phyloP scores from a whole-genome alignment of 148 eudicot species.

The Salicornia ramosissima region DNA sequence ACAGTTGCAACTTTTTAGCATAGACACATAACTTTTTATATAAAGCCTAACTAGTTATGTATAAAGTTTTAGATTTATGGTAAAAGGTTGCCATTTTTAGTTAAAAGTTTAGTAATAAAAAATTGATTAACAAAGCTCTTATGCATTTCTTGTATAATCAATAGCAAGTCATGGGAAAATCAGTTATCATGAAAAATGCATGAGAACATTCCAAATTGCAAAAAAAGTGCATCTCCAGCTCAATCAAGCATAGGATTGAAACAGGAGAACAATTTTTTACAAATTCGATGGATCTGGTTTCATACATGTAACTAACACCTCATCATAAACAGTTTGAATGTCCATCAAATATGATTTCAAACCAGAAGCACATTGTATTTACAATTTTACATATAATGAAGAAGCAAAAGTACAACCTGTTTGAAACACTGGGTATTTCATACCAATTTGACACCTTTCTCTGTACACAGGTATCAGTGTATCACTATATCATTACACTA shows the following conservation, averaged over 20 bases:
- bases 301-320: neutral
- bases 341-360: too few relatives aligned
- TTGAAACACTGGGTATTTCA: neutral
- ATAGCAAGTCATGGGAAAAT: neutral
- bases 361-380: too few relatives aligned
- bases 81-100: too few relatives aligned
- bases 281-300: neutral
- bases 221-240: neutral
- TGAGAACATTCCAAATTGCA: neutral
- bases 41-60: too few relatives aligned
- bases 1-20: too few relatives aligned
- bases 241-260: neutral
- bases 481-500: too few relatives aligned
- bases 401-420: neutral
- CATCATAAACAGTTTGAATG: too few relatives aligned
- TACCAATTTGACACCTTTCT: neutral
- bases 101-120: too few relatives aligned
- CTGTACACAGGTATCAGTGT: too few relatives aligned
- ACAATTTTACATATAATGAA: too few relatives aligned
- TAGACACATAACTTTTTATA: too few relatives aligned
- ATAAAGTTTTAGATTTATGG: too few relatives aligned
- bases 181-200: neutral
- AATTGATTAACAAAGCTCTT: neutral
- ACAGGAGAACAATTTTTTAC: neutral
- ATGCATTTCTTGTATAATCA: neutral